Percentiles rank a stretch among this genome's conserved stretches.
Conservation (phyloP, 2,329 filamentous ascomycete species). For the Parasarocladium wereldwijsianum region DNA sequence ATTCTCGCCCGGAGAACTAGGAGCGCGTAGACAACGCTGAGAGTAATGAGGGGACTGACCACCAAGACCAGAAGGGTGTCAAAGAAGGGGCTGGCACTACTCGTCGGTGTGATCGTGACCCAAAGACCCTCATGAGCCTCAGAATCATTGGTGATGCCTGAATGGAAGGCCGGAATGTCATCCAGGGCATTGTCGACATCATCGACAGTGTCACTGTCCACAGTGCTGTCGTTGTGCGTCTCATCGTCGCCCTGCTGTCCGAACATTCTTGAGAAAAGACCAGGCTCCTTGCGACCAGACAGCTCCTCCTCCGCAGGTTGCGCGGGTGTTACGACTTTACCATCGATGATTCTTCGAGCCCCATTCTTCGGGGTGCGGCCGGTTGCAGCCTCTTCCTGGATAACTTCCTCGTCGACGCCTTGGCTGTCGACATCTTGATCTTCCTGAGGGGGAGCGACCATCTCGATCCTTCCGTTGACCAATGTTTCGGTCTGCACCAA, state of each 20-base stretch:
- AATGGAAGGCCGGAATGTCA: constrained; percentile 1
- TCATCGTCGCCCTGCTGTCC: not conserved
- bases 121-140: constrained; percentile 58
- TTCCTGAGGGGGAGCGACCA: not conserved
- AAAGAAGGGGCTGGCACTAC: constrained; percentile 82
- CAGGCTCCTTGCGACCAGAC: not conserved
- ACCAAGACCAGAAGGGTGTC: constrained; percentile 96
- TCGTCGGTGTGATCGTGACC: constrained; percentile 91
- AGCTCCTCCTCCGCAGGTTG: not conserved
- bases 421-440: not conserved
- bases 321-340: too few species aligned
- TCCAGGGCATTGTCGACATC: constrained; percentile 3
- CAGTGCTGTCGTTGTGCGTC: not conserved
- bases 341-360: too few species aligned
- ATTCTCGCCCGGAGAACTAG: constrained; percentile 80
- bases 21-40: constrained; percentile 85
- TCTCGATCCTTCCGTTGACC: not conserved
- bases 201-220: constrained; percentile 3
- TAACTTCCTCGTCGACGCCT: not conserved
- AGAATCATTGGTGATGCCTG: constrained; percentile 6
- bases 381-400: too few species aligned
- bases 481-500: constrained; percentile 14
- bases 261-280: constrained; percentile 1
- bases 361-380: too few species aligned
- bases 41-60: constrained; percentile 78